phyloP scores from a whole-genome alignment of 768 basidiomycete species.

The Tylopilus felleus region DNA sequence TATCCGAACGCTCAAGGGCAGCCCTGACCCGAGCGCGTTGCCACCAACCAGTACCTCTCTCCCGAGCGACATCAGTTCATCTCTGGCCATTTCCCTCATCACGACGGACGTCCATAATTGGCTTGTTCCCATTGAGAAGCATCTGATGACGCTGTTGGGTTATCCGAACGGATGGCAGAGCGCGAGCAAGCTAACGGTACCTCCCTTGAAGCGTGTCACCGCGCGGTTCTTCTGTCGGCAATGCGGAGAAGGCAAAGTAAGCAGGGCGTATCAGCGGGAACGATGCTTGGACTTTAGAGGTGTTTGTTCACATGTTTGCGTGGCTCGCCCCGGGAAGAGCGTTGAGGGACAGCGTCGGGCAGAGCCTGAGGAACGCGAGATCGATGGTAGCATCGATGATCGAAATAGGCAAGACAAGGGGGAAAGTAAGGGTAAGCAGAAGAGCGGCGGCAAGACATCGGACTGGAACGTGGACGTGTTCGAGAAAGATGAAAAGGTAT shows the following conservation, averaged over 20 bases:
- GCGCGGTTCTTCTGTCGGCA: conserved; percentile 56
- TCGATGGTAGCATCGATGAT: neutral
- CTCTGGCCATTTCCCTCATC: conserved; percentile 39
- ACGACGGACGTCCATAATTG: conserved; percentile 46
- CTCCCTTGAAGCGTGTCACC: conserved; percentile 56
- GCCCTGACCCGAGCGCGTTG: conserved; percentile 15
- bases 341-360: neutral
- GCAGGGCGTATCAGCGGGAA: conserved; percentile 34
- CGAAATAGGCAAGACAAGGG: conserved; percentile 20
- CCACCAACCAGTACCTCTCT: neutral
- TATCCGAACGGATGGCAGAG: conserved; percentile 47
- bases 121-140: conserved; percentile 41
- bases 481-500: conserved; percentile 56
- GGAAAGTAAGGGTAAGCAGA: conserved; percentile 6
- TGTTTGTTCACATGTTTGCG: conserved; percentile 60
- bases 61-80: conserved; percentile 20
- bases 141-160: conserved; percentile 47
- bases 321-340: neutral
- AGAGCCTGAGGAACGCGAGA: neutral
- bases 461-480: conserved; percentile 54
- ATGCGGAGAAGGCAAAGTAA: conserved; percentile 41
- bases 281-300: conserved; percentile 53
- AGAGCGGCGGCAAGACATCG: conserved; percentile 18
- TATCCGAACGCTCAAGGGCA: conserved; percentile 34
- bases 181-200: conserved; percentile 43